Evolutionary conservation across 306 rosid genomes (phyloP), one percentile per base, ranked within the genome.

Genomic region (Pueraria montana): DNA sequence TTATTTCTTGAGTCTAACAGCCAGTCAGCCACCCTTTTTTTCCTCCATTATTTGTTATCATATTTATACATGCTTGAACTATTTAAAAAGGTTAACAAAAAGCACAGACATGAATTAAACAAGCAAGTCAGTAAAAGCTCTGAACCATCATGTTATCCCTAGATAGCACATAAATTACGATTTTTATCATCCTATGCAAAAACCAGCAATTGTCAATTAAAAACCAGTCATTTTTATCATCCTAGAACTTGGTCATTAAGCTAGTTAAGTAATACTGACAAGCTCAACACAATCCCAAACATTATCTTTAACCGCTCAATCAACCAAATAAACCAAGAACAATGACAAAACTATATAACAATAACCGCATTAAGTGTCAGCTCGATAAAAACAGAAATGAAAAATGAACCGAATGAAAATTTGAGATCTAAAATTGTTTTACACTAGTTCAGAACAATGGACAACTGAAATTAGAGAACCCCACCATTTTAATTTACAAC

Each of bases 21-120:
- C 34, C 34, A 30, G 34, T 30, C 34, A 30, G 34, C 49, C 49
- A 3, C 49, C 16, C 10, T n/a, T n/a, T 11, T 36, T 26, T 70
- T 56, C 34, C 8, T 36, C 13, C 23, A 49, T 36, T 80, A 5
- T 12, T 56, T 67, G 46, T 18, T 17, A 80, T 38, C 58, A 72
- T 6, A 24, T 18, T 38, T 11, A 42, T 20, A 26, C 26, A 74
- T 27, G 68, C 70, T 64, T 50, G 13, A 58, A 68, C 5, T 8
- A 76, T 8, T 76, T 30, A 52, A 24, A 75, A 42, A 66, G 65
- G 36, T 64, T 34, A 77, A 77, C n/a, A 17, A 67, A 61, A 46
- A 72, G 53, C 21, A 65, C 53, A 20, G 6, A 59, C 24, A 50
- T 1, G 53, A 72, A 21, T 12, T 27, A 32, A 62, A 72, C 55